Conservation (phyloP, 1,284 basidiomycete genomes). For the Ustilago tritici region DNA sequence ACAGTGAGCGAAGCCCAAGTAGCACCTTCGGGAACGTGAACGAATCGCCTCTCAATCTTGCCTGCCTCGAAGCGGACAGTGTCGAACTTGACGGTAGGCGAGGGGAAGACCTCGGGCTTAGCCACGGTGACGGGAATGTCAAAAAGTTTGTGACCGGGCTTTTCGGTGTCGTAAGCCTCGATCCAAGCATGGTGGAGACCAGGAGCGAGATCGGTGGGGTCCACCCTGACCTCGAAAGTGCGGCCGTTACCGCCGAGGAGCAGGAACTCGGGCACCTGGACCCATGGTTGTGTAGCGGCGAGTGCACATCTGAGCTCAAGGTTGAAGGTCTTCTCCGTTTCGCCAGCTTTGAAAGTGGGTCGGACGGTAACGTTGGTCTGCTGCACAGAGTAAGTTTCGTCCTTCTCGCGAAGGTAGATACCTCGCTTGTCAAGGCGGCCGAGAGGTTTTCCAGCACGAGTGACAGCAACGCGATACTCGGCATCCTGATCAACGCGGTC, state of each 20-base stretch:
- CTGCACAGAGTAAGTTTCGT: conserved; percentile 60
- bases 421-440: conserved; percentile 62
- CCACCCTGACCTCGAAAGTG: conserved; percentile 69
- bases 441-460: conserved; percentile 64
- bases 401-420: conserved; percentile 68
- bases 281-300: conserved; percentile 62
- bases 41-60: conserved; percentile 65
- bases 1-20: conserved; percentile 69
- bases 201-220: conserved; percentile 61
- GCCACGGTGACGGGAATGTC: conserved; percentile 69
- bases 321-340: conserved; percentile 66
- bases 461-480: conserved; percentile 65
- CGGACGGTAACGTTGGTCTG: conserved; percentile 65
- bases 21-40: conserved; percentile 68
- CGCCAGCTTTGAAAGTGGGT: conserved; percentile 62
- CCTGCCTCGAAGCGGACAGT: conserved; percentile 59
- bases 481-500: conserved; percentile 66
- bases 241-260: conserved; percentile 68
- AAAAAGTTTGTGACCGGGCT: conserved; percentile 63
- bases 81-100: conserved; percentile 57
- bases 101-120: conserved; percentile 62
- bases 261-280: conserved; percentile 64
- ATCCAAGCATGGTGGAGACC: conserved; percentile 68
- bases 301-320: conserved; percentile 66
- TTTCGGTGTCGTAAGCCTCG: conserved; percentile 64